Evolutionary conservation across 2,329 filamentous ascomycete species (phyloP).

Genomic region (Cercospora canescens): DNA sequence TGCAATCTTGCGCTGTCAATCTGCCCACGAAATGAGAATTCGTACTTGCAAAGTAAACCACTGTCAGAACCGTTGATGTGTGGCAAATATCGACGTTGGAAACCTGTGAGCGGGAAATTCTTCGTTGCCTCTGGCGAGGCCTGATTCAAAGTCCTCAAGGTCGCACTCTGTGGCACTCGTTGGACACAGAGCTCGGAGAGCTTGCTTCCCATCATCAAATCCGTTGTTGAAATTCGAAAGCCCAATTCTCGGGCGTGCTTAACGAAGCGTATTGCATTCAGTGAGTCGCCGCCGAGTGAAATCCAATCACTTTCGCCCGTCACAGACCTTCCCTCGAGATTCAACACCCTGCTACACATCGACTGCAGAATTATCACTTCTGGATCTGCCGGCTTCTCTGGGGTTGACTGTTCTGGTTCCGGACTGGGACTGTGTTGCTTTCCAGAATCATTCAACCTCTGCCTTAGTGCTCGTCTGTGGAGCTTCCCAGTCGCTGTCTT

Average conservation of each 20-base stretch:
- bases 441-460: not conserved
- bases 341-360: not conserved
- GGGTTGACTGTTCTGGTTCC: too few relatives aligned
- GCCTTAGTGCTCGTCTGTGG: not conserved
- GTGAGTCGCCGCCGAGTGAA: not conserved
- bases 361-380: not conserved
- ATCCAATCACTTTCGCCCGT: not conserved
- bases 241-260: not conserved
- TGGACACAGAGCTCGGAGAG: not conserved
- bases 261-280: not conserved
- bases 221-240: not conserved
- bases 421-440: accelerated
- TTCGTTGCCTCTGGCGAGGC: too few relatives aligned
- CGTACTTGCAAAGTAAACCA: not conserved
- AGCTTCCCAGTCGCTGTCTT: not conserved
- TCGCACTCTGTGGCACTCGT: too few relatives aligned
- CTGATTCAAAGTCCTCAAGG: not conserved
- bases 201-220: not conserved
- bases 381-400: too few relatives aligned
- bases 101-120: not conserved
- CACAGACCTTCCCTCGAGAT: not conserved
- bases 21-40: not conserved
- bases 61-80: not conserved
- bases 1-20: not conserved
- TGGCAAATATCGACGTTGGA: not conserved